Percentiles rank a stretch among this genome's conserved stretches.
Evolutionary conservation across 2,329 filamentous ascomycete genomes (phyloP).

Genomic region (Hymenoscyphus linearis): DNA sequence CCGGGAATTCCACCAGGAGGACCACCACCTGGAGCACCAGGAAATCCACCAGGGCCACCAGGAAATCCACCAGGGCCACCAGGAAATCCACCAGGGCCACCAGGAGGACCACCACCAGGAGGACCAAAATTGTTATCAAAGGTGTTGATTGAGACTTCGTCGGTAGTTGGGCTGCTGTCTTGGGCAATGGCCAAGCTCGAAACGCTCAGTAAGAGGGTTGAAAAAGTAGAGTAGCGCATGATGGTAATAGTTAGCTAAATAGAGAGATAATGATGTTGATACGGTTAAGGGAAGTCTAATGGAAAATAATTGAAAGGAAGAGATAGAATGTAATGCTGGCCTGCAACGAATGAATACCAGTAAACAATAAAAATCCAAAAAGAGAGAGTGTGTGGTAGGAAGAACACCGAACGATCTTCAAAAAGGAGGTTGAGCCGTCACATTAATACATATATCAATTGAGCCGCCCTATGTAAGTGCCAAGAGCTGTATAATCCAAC

Average conservation of each 20-base stretch:
- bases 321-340: slow-evolving; percentile 14
- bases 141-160: slow-evolving; percentile 10
- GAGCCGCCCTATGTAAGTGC: not conserved
- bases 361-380: slow-evolving; percentile 4
- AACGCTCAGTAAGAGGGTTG: slow-evolving; percentile 8
- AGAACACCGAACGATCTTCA: not conserved
- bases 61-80: too few species aligned
- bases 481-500: not conserved
- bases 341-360: slow-evolving; percentile 14
- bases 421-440: not conserved
- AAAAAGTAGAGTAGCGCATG: slow-evolving; percentile 16
- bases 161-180: slow-evolving; percentile 14
- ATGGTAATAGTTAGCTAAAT: not conserved
- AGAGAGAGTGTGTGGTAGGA: not conserved
- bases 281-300: not conserved
- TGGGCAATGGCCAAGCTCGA: slow-evolving; percentile 7
- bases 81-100: too few species aligned
- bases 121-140: too few species aligned
- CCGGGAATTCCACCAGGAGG: too few species aligned
- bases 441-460: not conserved
- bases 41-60: too few species aligned
- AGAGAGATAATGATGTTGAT: not conserved
- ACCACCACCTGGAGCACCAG: too few species aligned
- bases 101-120: too few species aligned
- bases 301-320: slow-evolving; percentile 5